Evolutionary conservation across 441 rosid species (phyloP).

Genomic region (Theobroma grandiflorum): DNA sequence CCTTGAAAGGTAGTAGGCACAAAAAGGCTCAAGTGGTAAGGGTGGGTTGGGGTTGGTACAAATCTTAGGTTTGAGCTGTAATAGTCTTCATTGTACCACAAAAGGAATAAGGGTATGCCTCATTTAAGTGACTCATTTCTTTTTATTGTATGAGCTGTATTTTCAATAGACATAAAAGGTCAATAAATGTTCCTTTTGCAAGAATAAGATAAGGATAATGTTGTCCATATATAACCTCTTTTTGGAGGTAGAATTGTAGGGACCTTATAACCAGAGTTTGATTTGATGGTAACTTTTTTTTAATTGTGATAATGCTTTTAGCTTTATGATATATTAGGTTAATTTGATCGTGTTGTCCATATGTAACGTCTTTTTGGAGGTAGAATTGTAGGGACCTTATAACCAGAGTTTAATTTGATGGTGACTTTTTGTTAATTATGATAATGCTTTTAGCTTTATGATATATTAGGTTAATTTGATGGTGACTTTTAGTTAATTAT

Average conservation of each 20-base stretch:
- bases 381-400: neutral
- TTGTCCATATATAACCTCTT: constrained; percentile 1
- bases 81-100: neutral
- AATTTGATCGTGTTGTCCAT: neutral
- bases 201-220: neutral
- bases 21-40: neutral
- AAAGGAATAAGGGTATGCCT: neutral
- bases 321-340: neutral
- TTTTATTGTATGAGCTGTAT: neutral
- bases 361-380: neutral
- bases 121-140: neutral
- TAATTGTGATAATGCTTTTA: neutral
- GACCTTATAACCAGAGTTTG: neutral
- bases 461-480: neutral
- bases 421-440: neutral
- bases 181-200: neutral
- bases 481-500: neutral
- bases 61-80: neutral
- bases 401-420: neutral
- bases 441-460: neutral
- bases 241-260: neutral
- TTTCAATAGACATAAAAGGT: neutral
- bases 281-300: neutral
- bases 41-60: neutral
- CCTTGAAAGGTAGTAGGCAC: neutral